phyloP scores from a whole-genome alignment of 345 rosid species.

The Boechera divaricarpa region DNA sequence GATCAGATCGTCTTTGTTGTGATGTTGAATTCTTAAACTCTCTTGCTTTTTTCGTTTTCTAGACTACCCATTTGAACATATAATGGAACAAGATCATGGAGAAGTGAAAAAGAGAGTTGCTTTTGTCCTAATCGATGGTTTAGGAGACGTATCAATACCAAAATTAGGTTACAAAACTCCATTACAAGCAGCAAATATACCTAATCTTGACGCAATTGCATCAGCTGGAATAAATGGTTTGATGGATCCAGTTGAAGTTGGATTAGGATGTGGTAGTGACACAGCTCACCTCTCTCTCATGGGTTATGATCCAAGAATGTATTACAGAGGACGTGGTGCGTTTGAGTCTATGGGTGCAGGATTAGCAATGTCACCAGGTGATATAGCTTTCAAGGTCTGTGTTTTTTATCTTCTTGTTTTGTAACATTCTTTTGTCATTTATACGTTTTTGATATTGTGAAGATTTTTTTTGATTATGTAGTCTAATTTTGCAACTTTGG shows the following conservation, averaged over 20 bases:
- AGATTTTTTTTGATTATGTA: conserved; percentile 25
- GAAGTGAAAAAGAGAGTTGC: conserved; percentile 74
- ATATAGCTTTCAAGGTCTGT: conserved; percentile 72
- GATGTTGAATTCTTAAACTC: background rate
- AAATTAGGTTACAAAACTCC: conserved; percentile 79
- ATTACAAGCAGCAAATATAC: conserved; percentile 73
- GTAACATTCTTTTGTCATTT: background rate
- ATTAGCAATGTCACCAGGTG: conserved; percentile 96
- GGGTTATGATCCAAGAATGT: conserved; percentile 92
- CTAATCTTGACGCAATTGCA: conserved; percentile 84
- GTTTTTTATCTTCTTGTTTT: background rate
- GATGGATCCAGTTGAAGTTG: conserved; percentile 99
- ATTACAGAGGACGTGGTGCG: conserved; percentile 93
- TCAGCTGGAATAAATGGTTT: conserved; percentile 92
- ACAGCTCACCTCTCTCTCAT: conserved; percentile 95
- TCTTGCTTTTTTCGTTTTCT: background rate
- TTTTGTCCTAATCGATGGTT: conserved; percentile 85
- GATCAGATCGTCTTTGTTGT: background rate
- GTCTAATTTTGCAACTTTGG: conserved; percentile 98
- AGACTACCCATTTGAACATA: conserved; percentile 5
- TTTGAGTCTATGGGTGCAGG: conserved; percentile 99
- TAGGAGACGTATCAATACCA: conserved; percentile 91
- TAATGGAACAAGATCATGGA: background rate
- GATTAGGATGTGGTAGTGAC: conserved; percentile 98
- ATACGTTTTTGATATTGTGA: conserved; percentile 7